phyloP scores from a whole-genome alignment of 2,329 filamentous ascomycete species.

The Claviceps quebecensis region DNA sequence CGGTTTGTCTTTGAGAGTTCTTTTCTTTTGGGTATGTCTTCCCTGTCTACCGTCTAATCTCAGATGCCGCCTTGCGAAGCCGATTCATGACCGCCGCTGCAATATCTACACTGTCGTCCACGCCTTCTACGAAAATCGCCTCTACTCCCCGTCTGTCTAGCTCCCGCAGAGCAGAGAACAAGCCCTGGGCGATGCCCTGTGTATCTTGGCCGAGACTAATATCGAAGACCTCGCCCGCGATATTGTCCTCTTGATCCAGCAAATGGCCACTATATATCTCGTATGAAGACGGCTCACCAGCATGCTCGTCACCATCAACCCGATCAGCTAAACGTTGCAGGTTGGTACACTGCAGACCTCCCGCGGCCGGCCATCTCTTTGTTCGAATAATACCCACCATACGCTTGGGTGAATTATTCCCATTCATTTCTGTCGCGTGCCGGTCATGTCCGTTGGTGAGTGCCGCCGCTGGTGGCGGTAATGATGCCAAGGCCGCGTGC shows the following conservation, averaged over 20 bases:
- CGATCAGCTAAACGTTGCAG: slow-evolving; percentile 12
- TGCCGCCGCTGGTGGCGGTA: neutral
- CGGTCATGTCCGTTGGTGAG: slow-evolving; percentile 4
- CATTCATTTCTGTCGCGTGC: slow-evolving; percentile 8
- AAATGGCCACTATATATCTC: slow-evolving; percentile 29
- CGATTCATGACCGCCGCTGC: slow-evolving; percentile 80
- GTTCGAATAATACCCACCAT: slow-evolving; percentile 42
- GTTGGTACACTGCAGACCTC: slow-evolving; percentile 22
- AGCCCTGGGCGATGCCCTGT: slow-evolving; percentile 63
- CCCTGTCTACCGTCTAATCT: slow-evolving; percentile 34
- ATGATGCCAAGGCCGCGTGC: slow-evolving; percentile 7
- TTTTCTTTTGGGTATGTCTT: neutral
- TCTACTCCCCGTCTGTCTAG: slow-evolving; percentile 69
- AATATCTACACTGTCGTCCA: slow-evolving; percentile 64
- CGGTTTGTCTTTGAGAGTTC: neutral
- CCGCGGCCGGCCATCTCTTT: slow-evolving; percentile 33
- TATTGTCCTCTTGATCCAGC: slow-evolving; percentile 16
- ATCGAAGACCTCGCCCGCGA: slow-evolving; percentile 42
- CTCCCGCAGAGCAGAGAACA: slow-evolving; percentile 78
- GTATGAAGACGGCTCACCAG: slow-evolving; percentile 19
- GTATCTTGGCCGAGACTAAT: slow-evolving; percentile 59
- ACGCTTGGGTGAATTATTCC: slow-evolving; percentile 12
- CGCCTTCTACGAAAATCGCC: slow-evolving; percentile 82
- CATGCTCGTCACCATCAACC: slow-evolving; percentile 1
- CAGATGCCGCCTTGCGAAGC: slow-evolving; percentile 60